Base-by-base conservation (phyloP, 495 filamentous ascomycete genomes). In the Ramalina intermedia region DNA sequence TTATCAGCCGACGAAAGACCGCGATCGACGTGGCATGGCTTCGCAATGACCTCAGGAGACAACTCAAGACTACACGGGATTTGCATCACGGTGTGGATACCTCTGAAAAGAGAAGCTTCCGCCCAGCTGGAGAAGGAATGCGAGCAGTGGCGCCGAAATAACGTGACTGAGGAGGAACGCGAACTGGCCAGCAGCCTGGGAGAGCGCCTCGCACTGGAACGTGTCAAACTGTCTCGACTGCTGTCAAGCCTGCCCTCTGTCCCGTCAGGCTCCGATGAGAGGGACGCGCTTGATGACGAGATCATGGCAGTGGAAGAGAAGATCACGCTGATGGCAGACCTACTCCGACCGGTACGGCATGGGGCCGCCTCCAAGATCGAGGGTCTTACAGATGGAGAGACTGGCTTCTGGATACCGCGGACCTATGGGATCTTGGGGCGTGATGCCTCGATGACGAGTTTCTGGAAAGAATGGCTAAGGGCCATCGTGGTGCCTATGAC, bases 401-500 rank as follows among this genome's bases (percentile, higher is more conserved):
- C 88, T 37, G 91, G 91, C 6, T 81, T 98, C 48, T 98, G 91
- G 91, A 89, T 89, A 41, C 91, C 91, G 47, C 77, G 91, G 50
- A 85, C 90, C 6, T 98, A 90, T 61, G 91, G 91, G 45, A 82
- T 98, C 47, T 74, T 98, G 49, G 91, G 91, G 33, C 78, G 87
- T 47, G 90, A 98, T 61, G 70, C 70, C 24, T 82, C 75, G 47
- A 74, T 91, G 70, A 86, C 88, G 43, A 81, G 78, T 46, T 98
- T 98, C 68, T 96, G 91, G 91, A 98, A 98, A 63, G 91, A 98
- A 61, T 98, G 91, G 91, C 72, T 98, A 37, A 80, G 85, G 63
- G 91, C 89, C 8, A 74, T 98, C 17, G 73, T 88, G 24, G 87
- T 95, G 37, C 91, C 91, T 14, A 96, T 96, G 91, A 87, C 80